Percentiles rank a stretch among this genome's conserved stretches.
phyloP scores from a whole-genome alignment of 768 basidiomycete genomes.

The Hydnomerulius pinastri region DNA sequence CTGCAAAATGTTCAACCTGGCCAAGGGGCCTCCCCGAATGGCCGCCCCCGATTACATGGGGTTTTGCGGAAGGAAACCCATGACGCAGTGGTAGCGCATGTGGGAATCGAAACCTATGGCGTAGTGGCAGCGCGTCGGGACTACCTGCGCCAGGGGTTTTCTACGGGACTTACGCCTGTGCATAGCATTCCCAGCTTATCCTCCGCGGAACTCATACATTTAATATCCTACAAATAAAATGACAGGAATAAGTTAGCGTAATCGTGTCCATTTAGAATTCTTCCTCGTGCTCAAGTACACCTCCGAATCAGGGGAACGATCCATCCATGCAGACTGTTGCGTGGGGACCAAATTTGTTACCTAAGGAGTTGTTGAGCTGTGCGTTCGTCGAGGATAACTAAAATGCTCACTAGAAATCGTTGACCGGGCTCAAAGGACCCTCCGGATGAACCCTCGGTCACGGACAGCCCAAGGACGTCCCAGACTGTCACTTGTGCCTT shows the following conservation, averaged over 20 bases:
- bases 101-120: too few relatives aligned
- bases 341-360: slow-evolving; percentile 73
- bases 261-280: slow-evolving; percentile 62
- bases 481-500: slow-evolving; percentile 81
- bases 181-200: too few relatives aligned
- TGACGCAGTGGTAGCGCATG: slow-evolving; percentile 37
- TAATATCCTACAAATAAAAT: background rate
- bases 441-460: slow-evolving; percentile 50
- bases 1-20: too few relatives aligned
- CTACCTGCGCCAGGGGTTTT: slow-evolving; percentile 18
- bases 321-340: slow-evolving; percentile 73
- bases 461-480: slow-evolving; percentile 61
- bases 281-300: slow-evolving; percentile 70
- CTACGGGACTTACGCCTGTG: too few relatives aligned
- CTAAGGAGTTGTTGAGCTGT: slow-evolving; percentile 4
- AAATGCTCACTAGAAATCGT: slow-evolving; percentile 59
- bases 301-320: slow-evolving; percentile 54
- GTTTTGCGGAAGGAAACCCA: slow-evolving; percentile 15
- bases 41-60: too few relatives aligned
- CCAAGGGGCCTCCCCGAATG: too few relatives aligned
- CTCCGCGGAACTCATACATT: background rate
- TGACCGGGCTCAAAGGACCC: slow-evolving; percentile 62
- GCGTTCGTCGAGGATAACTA: background rate
- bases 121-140: too few relatives aligned
- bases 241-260: slow-evolving; percentile 10